Evolutionary conservation across 768 basidiomycete species (phyloP), one percentile per base, ranked within the genome.

Genomic region (Boletus vinaceobasis): DNA sequence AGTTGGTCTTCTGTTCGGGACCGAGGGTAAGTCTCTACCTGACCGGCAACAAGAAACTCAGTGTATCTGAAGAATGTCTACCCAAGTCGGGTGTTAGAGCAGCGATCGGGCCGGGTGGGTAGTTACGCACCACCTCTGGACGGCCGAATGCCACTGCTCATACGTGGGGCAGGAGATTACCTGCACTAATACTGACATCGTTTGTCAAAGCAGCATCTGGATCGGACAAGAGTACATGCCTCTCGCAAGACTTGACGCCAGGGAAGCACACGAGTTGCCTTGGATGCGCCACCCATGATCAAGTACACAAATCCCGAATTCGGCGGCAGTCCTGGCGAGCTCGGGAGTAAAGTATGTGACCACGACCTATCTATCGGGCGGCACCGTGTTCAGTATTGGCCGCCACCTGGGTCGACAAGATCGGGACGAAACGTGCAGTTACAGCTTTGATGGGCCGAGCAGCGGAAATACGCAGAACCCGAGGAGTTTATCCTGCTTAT

Each of bases 401-500:
- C 38, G 19, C 31, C 31, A 8, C 7, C 27, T 5, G 43, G 37
- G 21, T 35, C 29, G 23, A 54, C 37, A 21, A 29, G 27, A 47
- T 40, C 17, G 9, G 21, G 21, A 29, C 11, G 6, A 48, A n/a
- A 36, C 26, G 38, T 31, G 38, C 29, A 31, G 15, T 19, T 36
- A 40, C 14, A 26, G 15, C n/a, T 17, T 44, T 55, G 11, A 37
- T 42, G 14, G 9, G 19, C 29, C 19, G 19, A 19, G 50, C 32
- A 27, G 32, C 19, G 17, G 7, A 27, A 9, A 33, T 9, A 14
- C 1, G 37, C 10, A 26, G 17, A 5, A 44, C 23, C 29, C 31
- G 54, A 53, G 54, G 36, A 52, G 19, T 35, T 45, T 19, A 15
- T 53, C 4, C 13, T 5, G 46, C 45, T 49, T 52, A 21, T 52